Percentiles rank a stretch among this genome's conserved stretches.
Conservation (phyloP, 2,329 filamentous ascomycete genomes). For the Diaporthe ampelina region DNA sequence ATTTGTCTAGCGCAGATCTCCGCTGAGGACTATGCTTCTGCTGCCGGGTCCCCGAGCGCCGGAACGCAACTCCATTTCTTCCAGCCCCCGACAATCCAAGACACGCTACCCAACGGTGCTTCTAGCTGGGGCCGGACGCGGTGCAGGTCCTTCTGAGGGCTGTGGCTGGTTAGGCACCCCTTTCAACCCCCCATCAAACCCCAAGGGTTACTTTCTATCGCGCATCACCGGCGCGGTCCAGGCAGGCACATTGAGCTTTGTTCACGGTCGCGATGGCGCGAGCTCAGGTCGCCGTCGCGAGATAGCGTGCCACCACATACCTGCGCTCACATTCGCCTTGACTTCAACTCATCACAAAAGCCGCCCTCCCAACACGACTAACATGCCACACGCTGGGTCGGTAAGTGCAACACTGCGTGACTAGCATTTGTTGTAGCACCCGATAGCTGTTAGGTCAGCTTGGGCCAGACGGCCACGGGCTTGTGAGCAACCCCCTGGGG, state of each 20-base stretch:
- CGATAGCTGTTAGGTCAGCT: constrained; percentile 24
- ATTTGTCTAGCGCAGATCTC: constrained; percentile 32
- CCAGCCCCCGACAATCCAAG: constrained; percentile 34
- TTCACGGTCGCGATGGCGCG: constrained; percentile 1
- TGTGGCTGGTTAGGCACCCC: constrained; percentile 24
- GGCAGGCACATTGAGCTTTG: constrained; percentile 20
- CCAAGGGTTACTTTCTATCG: constrained; percentile 1
- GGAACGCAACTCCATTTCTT: constrained; percentile 33
- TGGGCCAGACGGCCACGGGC: constrained; percentile 17
- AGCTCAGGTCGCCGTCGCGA: not conserved
- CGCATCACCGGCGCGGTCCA: constrained; percentile 12
- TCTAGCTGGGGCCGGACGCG: constrained; percentile 8
- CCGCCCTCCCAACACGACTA: not conserved
- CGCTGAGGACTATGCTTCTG: constrained; percentile 29
- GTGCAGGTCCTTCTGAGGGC: constrained; percentile 3
- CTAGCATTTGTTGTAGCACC: constrained; percentile 21
- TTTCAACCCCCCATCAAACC: not conserved
- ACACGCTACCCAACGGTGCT: constrained; percentile 30
- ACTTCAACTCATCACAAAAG: not conserved
- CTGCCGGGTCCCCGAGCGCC: constrained; percentile 30
- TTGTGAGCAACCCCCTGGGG: not conserved
- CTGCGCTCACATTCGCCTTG: constrained; percentile 14
- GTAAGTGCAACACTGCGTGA: constrained; percentile 33
- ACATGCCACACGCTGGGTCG: not conserved
- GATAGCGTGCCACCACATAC: not conserved